Conservation (phyloP, 2,329 filamentous ascomycete genomes). For the Ambrosiella xylebori region DNA sequence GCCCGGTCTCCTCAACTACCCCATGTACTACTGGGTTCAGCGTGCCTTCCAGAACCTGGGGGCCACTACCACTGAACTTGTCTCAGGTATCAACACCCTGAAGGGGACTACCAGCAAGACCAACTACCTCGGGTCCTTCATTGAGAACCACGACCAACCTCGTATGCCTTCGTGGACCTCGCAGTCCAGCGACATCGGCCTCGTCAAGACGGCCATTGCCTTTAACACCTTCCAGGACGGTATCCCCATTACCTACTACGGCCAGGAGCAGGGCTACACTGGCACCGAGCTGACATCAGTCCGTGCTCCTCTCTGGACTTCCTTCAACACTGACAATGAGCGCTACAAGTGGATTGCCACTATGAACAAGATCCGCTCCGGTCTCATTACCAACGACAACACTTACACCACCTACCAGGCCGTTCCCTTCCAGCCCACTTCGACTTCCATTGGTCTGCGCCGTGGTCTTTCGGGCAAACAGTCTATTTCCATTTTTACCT, state of each 20-base stretch:
- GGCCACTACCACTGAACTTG: conserved; percentile 26
- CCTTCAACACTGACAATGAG: conserved; percentile 10
- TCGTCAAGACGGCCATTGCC: conserved; percentile 26
- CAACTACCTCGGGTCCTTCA: conserved; percentile 33
- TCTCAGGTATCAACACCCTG: conserved; percentile 44
- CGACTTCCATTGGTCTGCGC: conserved; percentile 12
- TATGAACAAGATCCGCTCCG: conserved; percentile 10
- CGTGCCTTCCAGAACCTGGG: conserved; percentile 11
- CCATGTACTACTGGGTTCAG: conserved; percentile 14
- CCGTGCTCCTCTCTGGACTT: conserved; percentile 12
- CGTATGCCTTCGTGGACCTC: conserved; percentile 28
- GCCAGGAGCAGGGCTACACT: conserved; percentile 41
- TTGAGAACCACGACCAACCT: conserved; percentile 47
- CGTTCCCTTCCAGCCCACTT: conserved; percentile 12
- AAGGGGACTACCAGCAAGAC: conserved; percentile 32
- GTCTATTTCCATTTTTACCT: conserved; percentile 13
- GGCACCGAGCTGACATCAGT: conserved; percentile 28
- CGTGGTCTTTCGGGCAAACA: conserved; percentile 12
- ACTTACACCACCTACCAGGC: conserved; percentile 12
- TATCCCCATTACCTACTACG: conserved; percentile 42
- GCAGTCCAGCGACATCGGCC: conserved; percentile 33
- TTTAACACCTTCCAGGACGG: conserved; percentile 24
- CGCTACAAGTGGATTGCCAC: conserved; percentile 12
- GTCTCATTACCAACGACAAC: conserved; percentile 10
- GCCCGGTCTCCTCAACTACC: conserved; percentile 32